These are phyloP conservation scores for Colletotrichum sp. DNA, from an alignment of 2,329 filamentous ascomycete species.

Conservation along the genomic window DNA sequence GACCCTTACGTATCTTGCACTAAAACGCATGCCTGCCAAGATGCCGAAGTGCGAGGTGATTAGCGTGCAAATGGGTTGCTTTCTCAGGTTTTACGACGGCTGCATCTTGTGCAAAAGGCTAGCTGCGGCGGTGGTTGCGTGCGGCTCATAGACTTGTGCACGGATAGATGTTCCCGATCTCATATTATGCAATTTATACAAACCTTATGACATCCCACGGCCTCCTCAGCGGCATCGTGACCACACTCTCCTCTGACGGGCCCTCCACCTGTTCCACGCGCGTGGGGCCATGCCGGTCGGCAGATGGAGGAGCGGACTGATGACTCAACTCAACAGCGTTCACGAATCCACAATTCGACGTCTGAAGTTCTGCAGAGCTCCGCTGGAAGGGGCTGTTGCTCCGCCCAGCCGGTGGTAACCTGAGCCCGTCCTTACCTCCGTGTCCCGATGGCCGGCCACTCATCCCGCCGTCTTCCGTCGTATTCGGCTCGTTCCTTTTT, in stretches of 20 bases:
- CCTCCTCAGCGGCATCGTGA: not conserved
- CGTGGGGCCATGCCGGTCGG: not conserved
- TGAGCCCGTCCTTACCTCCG: not conserved
- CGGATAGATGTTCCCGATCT: not conserved
- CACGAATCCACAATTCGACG: not conserved
- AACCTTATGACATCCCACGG: not conserved
- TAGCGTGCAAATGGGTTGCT: not conserved
- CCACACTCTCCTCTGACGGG: not conserved
- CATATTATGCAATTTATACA: not conserved
- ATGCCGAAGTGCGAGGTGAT: not conserved
- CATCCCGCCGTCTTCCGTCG: not conserved
- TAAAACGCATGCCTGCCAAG: not conserved
- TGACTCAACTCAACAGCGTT: not conserved
- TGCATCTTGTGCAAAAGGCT: constrained; percentile 6
- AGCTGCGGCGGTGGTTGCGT: not conserved
- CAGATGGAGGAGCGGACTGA: not conserved
- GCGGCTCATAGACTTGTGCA: constrained; percentile 6
- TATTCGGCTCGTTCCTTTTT: not conserved
- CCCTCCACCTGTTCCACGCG: not conserved
- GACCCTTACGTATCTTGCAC: not conserved
- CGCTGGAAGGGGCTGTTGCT: not conserved
- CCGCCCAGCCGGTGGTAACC: not conserved
- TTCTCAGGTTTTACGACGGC: constrained; percentile 5
- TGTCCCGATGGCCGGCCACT: not conserved
- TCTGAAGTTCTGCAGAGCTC: not conserved